Percentiles rank a stretch among this genome's conserved stretches.
Conservation (phyloP, 164 flowering plant genomes). For the Magnolia kwangsiensis region DNA sequence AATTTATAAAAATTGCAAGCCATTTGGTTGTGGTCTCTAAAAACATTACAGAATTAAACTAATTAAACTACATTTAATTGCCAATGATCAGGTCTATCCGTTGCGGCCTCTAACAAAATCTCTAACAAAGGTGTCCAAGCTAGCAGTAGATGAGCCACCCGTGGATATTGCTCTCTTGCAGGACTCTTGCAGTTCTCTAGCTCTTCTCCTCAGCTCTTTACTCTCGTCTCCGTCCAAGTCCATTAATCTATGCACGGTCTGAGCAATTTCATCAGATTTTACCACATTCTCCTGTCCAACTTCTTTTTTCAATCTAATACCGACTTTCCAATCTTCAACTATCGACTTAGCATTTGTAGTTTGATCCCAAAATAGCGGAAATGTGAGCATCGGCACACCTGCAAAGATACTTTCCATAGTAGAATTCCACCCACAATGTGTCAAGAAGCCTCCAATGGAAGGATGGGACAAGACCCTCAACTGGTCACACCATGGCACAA, state of each 20-base stretch:
- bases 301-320: constrained; percentile 34
- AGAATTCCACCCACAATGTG: constrained; percentile 75
- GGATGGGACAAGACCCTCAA: constrained; percentile 51
- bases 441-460: constrained; percentile 62
- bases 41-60: too few relatives aligned
- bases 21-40: too few relatives aligned
- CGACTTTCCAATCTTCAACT: constrained; percentile 64
- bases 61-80: too few relatives aligned
- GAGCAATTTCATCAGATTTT: constrained; percentile 1
- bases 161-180: constrained; percentile 4
- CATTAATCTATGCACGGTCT: constrained; percentile 1
- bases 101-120: not conserved
- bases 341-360: constrained; percentile 28
- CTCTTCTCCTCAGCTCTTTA: constrained; percentile 9
- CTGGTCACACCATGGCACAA: constrained; percentile 76
- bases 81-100: too few relatives aligned
- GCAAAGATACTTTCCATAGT: constrained; percentile 40
- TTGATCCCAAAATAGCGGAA: constrained; percentile 53
- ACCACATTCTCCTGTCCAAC: constrained; percentile 18
- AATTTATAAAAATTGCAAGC: too few relatives aligned
- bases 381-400: constrained; percentile 58
- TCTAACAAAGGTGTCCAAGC: not conserved
- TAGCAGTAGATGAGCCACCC: not conserved
- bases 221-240: constrained; percentile 11
- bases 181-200: not conserved